Evolutionary conservation across 2,329 filamentous ascomycete species (phyloP).

Genomic region (Chlorencoelia australis): DNA sequence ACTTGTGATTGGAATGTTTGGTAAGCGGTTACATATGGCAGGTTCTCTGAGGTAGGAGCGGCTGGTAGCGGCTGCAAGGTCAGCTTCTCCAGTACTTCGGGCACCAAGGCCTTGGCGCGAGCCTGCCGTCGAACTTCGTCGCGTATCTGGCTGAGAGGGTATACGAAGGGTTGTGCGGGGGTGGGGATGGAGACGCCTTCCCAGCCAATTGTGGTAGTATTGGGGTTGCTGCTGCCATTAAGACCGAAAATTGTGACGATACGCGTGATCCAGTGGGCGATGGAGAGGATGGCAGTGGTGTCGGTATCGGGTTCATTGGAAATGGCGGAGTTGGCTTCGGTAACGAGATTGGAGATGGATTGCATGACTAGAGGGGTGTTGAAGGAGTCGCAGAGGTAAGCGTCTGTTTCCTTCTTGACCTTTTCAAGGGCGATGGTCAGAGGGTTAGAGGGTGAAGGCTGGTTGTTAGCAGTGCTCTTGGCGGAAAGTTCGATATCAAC

Average conservation of each 20-base stretch:
- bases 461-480: not conserved
- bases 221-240: slow-evolving; percentile 47
- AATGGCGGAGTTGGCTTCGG: slow-evolving; percentile 59
- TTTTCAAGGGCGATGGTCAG: slow-evolving; percentile 29
- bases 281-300: slow-evolving; percentile 38
- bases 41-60: slow-evolving; percentile 38
- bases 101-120: slow-evolving; percentile 37
- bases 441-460: slow-evolving; percentile 1
- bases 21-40: slow-evolving; percentile 34
- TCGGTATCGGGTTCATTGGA: slow-evolving; percentile 37
- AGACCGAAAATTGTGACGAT: slow-evolving; percentile 81
- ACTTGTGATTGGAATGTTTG: slow-evolving; percentile 33
- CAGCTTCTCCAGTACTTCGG: slow-evolving; percentile 34
- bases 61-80: slow-evolving; percentile 26
- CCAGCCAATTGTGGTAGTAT: slow-evolving; percentile 50
- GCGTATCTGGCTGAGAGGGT: slow-evolving; percentile 38
- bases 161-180: slow-evolving; percentile 33
- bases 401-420: slow-evolving; percentile 43
- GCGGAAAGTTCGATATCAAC: not conserved
- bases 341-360: slow-evolving; percentile 67
- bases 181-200: slow-evolving; percentile 31
- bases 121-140: slow-evolving; percentile 38
- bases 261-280: slow-evolving; percentile 72
- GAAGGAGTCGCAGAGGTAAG: slow-evolving; percentile 72
- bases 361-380: slow-evolving; percentile 75